Evolutionary conservation across 345 rosid species (phyloP).

Genomic region (Lepidium didymum): DNA sequence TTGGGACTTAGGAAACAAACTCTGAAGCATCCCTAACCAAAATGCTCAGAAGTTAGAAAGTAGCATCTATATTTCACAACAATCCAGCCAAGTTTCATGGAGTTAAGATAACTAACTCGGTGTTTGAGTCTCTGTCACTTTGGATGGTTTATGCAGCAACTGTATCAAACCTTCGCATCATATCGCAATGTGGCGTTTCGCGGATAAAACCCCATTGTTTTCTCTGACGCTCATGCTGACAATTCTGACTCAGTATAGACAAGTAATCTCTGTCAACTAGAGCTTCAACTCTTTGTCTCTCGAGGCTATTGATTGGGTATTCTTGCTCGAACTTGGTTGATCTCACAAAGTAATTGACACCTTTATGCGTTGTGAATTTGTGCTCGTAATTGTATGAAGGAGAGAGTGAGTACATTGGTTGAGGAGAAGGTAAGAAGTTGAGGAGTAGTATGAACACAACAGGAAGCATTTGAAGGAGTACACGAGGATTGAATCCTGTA

Average conservation of each 20-base stretch:
- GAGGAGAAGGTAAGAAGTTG: conserved; percentile 66
- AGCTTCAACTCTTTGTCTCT: conserved; percentile 50
- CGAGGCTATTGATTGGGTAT: conserved; percentile 42
- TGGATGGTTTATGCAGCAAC: conserved; percentile 26
- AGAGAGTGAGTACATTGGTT: conserved; percentile 64
- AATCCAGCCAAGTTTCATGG: conserved; percentile 8
- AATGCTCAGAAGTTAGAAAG: conserved; percentile 3
- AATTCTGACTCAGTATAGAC: conserved; percentile 55
- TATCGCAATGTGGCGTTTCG: conserved; percentile 81
- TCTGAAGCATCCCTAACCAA: not conserved
- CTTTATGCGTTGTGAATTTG: conserved; percentile 58
- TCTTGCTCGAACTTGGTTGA: conserved; percentile 72
- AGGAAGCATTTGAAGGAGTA: conserved; percentile 73
- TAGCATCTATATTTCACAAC: not conserved
- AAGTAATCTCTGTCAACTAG: conserved; percentile 77
- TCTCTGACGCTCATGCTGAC: conserved; percentile 79
- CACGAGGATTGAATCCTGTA: conserved; percentile 50
- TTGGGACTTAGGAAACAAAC: not conserved
- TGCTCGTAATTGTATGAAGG: conserved; percentile 64
- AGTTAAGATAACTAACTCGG: conserved; percentile 21
- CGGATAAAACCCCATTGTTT: conserved; percentile 79
- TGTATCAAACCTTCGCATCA: conserved; percentile 54
- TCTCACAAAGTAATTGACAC: conserved; percentile 77
- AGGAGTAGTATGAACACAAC: conserved; percentile 65
- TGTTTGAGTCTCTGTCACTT: not conserved